Evolutionary conservation across 208 protist genomes (phyloP), one percentile per base, ranked within the genome.

Genomic region (Angomonas desouzai): DNA sequence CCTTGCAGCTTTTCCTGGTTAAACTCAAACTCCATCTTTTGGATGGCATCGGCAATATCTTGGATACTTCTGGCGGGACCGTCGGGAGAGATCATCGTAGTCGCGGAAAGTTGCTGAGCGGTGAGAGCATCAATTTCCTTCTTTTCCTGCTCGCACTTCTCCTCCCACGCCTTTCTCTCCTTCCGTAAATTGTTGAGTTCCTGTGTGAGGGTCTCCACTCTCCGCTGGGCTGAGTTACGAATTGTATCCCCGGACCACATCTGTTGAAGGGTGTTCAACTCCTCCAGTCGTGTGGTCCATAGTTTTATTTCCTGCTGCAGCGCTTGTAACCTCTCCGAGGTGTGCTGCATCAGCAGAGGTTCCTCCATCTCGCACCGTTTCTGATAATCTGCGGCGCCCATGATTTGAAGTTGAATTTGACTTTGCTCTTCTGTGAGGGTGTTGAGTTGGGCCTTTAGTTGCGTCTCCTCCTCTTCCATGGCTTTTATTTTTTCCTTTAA

Each of bases 331-430:
- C 77, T 72, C 3, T 66, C 48, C n/a, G 56, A 56, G 20, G 70
- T 64, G 36, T 77, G 58, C 23, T 76, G 48, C 13, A 60, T 61
- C 43, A 92, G 72, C 33, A 96, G 69, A 0, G 72, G 64, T 48
- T 93, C 87, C 64, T 91, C 85, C 48, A 79, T 70, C 57, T 92
- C 83, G 7, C 74, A 78, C 10, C 79, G 77, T 20, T 81, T 84
- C 18, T 91, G 56, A 30, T 74, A 61, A 68, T 90, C 75, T 3
- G 66, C 58, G 18, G 71, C 68, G 9, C 73, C 61, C 66, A 89
- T 75, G 10, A 73, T 51, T 45, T 85, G 90, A 62, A 89, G 64
- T 57, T 93, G 82, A 1, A 84, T 30, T 36, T 84, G 77, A 16
- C 78, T 80, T 59, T 92, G 87, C 63, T 87, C 77, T 13, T 61